These are phyloP conservation scores for Hemileia vastatrix DNA, from an alignment of 1,284 basidiomycete genomes.

Conservation along the genomic window DNA sequence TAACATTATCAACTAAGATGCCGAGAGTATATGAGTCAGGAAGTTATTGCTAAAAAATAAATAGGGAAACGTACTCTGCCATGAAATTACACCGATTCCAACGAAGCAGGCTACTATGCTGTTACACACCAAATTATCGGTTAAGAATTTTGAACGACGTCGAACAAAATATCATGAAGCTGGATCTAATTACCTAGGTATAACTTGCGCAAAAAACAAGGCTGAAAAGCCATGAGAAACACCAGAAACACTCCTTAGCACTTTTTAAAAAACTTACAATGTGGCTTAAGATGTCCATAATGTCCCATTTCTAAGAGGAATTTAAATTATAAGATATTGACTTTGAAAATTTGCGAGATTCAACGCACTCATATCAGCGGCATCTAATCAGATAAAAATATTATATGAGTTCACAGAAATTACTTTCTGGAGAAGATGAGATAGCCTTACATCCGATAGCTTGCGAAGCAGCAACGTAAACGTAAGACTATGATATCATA, in stretches of 20 bases:
- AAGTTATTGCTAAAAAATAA: background rate
- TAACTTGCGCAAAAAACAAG: conserved; percentile 21
- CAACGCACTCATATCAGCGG: conserved; percentile 16
- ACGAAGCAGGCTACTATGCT: conserved; percentile 21
- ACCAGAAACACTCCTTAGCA: too few relatives aligned
- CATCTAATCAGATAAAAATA: conserved; percentile 6
- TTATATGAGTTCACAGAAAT: too few relatives aligned
- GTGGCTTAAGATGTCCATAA: conserved; percentile 15
- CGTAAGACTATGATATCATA: conserved; percentile 11
- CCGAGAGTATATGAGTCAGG: background rate
- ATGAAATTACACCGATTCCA: conserved; percentile 19
- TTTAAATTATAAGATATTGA: background rate
- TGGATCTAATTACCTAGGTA: conserved; percentile 2
- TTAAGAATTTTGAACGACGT: background rate
- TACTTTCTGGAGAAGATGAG: too few relatives aligned
- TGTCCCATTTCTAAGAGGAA: conserved; percentile 17
- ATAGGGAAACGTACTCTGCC: conserved; percentile 15
- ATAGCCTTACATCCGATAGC: conserved; percentile 16
- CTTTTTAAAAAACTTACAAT: too few relatives aligned
- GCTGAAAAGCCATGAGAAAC: too few relatives aligned
- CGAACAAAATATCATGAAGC: background rate
- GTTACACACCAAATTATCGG: too few relatives aligned
- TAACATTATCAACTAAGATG: conserved; percentile 18
- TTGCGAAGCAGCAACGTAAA: conserved; percentile 18
- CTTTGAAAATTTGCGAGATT: background rate